Evolutionary conservation across 192 early-diverging fungal genomes (phyloP), one percentile per base, ranked within the genome.

Genomic region (Cladochytrium replicatum): DNA sequence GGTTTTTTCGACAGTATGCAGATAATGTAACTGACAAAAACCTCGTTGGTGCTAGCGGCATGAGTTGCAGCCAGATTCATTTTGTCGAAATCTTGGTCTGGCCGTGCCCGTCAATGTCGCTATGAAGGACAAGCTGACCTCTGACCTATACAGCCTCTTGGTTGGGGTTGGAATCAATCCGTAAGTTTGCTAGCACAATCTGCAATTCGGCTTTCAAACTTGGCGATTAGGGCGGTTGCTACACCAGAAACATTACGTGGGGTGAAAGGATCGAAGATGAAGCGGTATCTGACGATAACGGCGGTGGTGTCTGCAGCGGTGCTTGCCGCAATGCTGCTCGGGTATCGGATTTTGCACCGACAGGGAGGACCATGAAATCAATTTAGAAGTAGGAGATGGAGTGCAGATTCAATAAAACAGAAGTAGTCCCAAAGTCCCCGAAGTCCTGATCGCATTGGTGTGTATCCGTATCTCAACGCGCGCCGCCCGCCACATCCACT

Each of bases 61-160:
- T 39, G 90, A 88, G 9, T 64, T 84, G 24, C 89, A 89, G 41
- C 96, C 96, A 1, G 93, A 96, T 54, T 85, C 85, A 0, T 99
- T 92, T 58, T 99, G 96, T 52, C 75, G 92, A 11, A 73, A 77
- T 30, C 67, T 96, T 3, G 83, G 85, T 1, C 70, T 99, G 4
- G 75, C 77, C 2, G 83, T 88, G n/a, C 96, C 96, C 15, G 69
- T 97, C 4, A 86, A 84, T 57, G 80, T 97, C 17, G 91, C 89
- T 6, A 85, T 94, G 2, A 87, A 88, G 55, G 75, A 86, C 22
- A 64, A 71, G 7, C 78, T 90, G 60, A 85, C 82, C 60, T 91
- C 91, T 4, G 89, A 90, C 52, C 63, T 99, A 31, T 96, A 85
- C 56, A 80, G 88, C 57, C 72, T 88, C 13, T 67, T 97, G 50